Conservation (phyloP, 2,329 filamentous ascomycete species). For the Aureobasidium namibiae region DNA sequence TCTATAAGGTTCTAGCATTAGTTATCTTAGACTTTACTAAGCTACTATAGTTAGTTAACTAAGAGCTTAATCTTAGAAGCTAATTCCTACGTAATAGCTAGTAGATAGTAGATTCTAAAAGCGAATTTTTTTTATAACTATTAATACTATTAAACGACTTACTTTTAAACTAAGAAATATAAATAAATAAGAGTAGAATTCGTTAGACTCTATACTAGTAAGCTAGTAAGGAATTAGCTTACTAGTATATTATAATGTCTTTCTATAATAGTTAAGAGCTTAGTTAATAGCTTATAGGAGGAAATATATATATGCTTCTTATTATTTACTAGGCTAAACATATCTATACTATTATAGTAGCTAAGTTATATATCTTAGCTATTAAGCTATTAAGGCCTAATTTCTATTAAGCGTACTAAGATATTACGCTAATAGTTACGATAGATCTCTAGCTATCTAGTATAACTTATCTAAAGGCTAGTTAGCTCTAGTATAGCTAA, state of each 20-base stretch:
- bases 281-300: background rate
- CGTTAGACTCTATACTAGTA: background rate
- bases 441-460: background rate
- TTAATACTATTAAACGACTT: background rate
- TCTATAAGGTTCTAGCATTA: background rate
- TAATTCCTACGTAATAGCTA: background rate
- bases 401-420: background rate
- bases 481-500: no score
- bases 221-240: background rate
- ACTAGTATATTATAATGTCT: background rate
- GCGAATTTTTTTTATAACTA: background rate
- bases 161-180: background rate
- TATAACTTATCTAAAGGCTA: background rate
- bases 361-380: background rate
- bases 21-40: background rate
- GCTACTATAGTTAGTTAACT: background rate
- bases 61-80: background rate
- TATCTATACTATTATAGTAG: background rate
- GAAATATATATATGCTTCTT: background rate
- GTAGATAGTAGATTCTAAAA: background rate
- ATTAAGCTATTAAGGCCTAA: background rate
- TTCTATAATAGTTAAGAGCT: background rate
- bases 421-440: background rate
- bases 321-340: background rate
- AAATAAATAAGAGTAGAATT: background rate